Percentiles rank a stretch among this genome's conserved stretches.
Conservation (phyloP, 192 early-diverging fungal genomes). For the Umbelopsis ramanniana region DNA sequence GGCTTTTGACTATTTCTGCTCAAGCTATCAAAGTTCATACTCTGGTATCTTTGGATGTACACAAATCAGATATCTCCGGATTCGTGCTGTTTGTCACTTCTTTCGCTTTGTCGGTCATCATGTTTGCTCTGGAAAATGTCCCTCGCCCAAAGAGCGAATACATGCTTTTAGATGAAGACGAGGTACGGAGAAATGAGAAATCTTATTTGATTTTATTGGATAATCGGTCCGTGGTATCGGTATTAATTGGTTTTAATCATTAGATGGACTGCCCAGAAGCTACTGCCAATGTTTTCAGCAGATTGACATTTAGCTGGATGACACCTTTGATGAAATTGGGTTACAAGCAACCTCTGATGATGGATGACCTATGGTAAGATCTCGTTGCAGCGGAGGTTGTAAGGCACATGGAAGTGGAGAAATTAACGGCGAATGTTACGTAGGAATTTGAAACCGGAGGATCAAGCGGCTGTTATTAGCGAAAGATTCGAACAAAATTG, state of each 20-base stretch:
- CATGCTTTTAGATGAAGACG: slow-evolving; percentile 40
- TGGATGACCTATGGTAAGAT: slow-evolving; percentile 72
- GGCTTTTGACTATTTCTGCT: slow-evolving; percentile 49
- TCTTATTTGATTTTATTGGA: background rate
- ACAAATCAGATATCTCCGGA: slow-evolving; percentile 10
- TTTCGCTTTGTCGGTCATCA: slow-evolving; percentile 37
- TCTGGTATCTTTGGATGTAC: slow-evolving; percentile 22
- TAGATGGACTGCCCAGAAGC: slow-evolving; percentile 71
- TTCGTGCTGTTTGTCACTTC: slow-evolving; percentile 37
- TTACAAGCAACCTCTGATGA: slow-evolving; percentile 70
- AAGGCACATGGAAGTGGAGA: background rate
- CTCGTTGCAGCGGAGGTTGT: background rate
- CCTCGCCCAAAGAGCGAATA: slow-evolving; percentile 40
- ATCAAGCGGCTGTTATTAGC: slow-evolving; percentile 63
- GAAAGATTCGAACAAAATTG: slow-evolving; percentile 68
- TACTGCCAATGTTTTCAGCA: slow-evolving; percentile 83
- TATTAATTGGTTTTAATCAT: background rate
- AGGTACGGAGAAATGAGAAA: slow-evolving; percentile 27
- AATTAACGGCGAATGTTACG: background rate
- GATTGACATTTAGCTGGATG: slow-evolving; percentile 90
- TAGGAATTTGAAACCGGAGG: slow-evolving; percentile 60
- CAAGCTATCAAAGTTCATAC: slow-evolving; percentile 51
- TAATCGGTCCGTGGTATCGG: background rate
- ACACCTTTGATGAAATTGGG: slow-evolving; percentile 83
- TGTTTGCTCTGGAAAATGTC: slow-evolving; percentile 51